Evolutionary conservation across 2,329 filamentous ascomycete species (phyloP).

Genomic region (Metarhizium album): DNA sequence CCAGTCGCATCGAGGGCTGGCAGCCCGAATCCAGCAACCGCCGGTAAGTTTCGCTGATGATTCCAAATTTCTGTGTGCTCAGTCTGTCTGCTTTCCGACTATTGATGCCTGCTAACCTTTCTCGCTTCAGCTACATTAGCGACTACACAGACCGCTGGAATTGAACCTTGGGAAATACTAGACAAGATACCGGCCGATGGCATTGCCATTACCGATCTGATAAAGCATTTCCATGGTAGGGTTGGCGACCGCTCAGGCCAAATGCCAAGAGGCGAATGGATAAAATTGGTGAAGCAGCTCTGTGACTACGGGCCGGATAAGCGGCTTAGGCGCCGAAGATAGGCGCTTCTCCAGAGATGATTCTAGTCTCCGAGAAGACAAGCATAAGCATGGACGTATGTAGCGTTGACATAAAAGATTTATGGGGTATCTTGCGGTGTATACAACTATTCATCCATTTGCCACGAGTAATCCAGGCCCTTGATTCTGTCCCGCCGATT

Average conservation of each 20-base stretch:
- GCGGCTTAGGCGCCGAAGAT: slow-evolving; percentile 32
- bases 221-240: slow-evolving; percentile 42
- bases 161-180: slow-evolving; percentile 43
- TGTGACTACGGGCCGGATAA: slow-evolving; percentile 45
- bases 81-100: not conserved
- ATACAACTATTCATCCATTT: slow-evolving; percentile 70
- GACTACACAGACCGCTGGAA: slow-evolving; percentile 22
- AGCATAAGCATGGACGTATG: not conserved
- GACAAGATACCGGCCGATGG: slow-evolving; percentile 43
- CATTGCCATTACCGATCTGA: slow-evolving; percentile 42
- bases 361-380: not conserved
- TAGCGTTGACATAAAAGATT: not conserved
- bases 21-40: slow-evolving; percentile 41
- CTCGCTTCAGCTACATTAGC: slow-evolving; percentile 20
- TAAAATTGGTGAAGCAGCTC: slow-evolving; percentile 46
- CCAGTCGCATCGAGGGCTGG: slow-evolving; percentile 50
- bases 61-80: not conserved
- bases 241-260: slow-evolving; percentile 40
- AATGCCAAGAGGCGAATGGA: slow-evolving; percentile 45
- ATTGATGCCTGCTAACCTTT: not conserved
- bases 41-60: slow-evolving; percentile 21
- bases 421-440: not conserved
- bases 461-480: slow-evolving; percentile 83
- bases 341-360: not conserved
- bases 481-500: slow-evolving; percentile 68